phyloP scores from a whole-genome alignment of 805 yeast species.

The Nakazawaea wyomingensis region DNA sequence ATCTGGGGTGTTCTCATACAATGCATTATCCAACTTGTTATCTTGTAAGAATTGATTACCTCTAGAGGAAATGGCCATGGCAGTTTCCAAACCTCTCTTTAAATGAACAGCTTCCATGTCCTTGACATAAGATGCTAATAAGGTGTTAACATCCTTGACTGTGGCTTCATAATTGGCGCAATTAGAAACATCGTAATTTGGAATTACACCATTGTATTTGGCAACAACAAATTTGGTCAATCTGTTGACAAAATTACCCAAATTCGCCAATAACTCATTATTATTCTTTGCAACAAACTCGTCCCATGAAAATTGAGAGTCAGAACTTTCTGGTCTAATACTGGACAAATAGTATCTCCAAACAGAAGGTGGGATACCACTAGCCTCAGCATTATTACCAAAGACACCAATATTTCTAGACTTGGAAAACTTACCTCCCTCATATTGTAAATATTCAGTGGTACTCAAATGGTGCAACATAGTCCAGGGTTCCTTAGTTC shows the following conservation, averaged over 20 bases:
- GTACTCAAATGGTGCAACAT: slow-evolving; percentile 86
- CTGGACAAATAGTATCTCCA: slow-evolving; percentile 96
- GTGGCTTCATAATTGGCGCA: slow-evolving; percentile 42
- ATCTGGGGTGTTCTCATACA: slow-evolving; percentile 70
- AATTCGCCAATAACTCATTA: slow-evolving; percentile 87
- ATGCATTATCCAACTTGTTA: slow-evolving; percentile 85
- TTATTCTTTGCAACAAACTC: slow-evolving; percentile 94
- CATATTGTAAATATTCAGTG: slow-evolving; percentile 95
- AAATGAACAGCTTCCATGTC: slow-evolving; percentile 76
- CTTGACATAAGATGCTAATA: slow-evolving; percentile 56
- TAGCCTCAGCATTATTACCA: slow-evolving; percentile 94
- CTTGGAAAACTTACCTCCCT: slow-evolving; percentile 96
- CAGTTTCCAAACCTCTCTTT: slow-evolving; percentile 85
- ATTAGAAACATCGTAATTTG: slow-evolving; percentile 48
- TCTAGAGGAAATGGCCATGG: slow-evolving; percentile 86
- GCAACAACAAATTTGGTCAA: slow-evolving; percentile 84
- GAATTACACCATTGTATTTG: slow-evolving; percentile 88
- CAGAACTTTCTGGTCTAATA: slow-evolving; percentile 92
- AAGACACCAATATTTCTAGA: slow-evolving; percentile 98
- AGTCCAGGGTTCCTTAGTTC: slow-evolving; percentile 88
- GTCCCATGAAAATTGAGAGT: slow-evolving; percentile 95
- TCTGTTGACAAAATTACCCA: slow-evolving; percentile 96
- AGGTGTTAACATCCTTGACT: slow-evolving; percentile 53
- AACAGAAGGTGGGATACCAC: slow-evolving; percentile 86
- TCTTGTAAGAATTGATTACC: slow-evolving; percentile 97